These are phyloP conservation scores for Aspergillus uvarum DNA, from an alignment of 2,329 filamentous ascomycete genomes.

Conservation along the genomic window DNA sequence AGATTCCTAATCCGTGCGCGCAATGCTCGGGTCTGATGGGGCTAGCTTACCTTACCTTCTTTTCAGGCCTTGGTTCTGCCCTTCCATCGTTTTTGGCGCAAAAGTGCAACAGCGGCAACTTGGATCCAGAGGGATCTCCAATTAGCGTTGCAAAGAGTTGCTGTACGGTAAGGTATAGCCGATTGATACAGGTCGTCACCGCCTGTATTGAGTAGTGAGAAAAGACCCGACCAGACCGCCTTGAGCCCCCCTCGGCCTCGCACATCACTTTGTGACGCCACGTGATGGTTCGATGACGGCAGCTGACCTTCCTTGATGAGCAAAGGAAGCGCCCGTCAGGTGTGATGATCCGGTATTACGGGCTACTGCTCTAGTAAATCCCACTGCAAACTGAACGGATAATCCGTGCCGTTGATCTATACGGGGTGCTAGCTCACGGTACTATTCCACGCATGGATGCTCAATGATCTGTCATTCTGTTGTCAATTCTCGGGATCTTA, in stretches of 20 bases:
- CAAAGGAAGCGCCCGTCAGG: constrained; percentile 14
- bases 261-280: constrained; percentile 25
- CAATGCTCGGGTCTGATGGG: constrained; percentile 13
- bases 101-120: constrained; percentile 15
- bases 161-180: constrained; percentile 21
- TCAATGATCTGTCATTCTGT: neutral
- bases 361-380: neutral
- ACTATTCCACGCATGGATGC: neutral
- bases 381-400: neutral
- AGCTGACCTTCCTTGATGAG: constrained; percentile 21
- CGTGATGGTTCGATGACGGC: constrained; percentile 31
- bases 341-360: neutral
- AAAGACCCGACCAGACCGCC: constrained; percentile 16
- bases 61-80: constrained; percentile 9
- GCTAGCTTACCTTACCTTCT: constrained; percentile 9
- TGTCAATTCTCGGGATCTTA: neutral
- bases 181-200: constrained; percentile 19
- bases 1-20: constrained; percentile 8
- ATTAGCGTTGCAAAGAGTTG: constrained; percentile 19
- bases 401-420: constrained; percentile 2
- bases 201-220: constrained; percentile 9
- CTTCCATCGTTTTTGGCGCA: constrained; percentile 12
- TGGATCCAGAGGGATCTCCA: constrained; percentile 26
- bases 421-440: neutral
- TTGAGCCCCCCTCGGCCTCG: constrained; percentile 9